Base-by-base conservation (phyloP, 345 rosid genomes). In the Gossypium raimondii region DNA sequence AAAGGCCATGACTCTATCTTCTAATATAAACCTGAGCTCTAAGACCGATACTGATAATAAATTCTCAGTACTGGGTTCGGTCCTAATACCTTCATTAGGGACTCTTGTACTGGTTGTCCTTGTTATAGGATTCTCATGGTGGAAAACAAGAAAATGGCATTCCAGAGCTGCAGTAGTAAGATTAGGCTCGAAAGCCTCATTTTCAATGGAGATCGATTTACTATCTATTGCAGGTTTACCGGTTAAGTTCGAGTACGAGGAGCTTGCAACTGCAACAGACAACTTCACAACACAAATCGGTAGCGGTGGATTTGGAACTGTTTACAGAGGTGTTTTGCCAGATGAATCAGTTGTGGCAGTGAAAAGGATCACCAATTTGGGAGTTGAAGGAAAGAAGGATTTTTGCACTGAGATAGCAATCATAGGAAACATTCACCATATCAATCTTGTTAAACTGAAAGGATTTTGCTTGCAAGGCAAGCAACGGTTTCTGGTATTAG, bases 281-380 rank as follows among this genome's bases (percentile, higher is more conserved):
- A 80, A 87, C 74, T 92, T 92, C 70, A 80, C 79, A 62, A 18
- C 75, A 77, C 85, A 50, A 56, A 89, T 90, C 45, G 97, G 97
- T 14, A 79, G 86, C 25, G 97, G 96, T 2, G 97, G 97, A 17
- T 92, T 92, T 1, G 97, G 94, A 1, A 22, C 86, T 12, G 97
- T 92, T 0, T 90, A 82, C 78, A 85, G 80, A 76, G 94, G 93
- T 55, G 76, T 70, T n/a, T 83, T 93, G 14, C 63, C 68, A 0
- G 84, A 88, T 63, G 76, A 86, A 70, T 77, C 89, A 0, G 73
- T 77, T 0, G 82, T 90, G 34, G 94, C 97, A 0, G 94, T 93
- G 76, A 93, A 93, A 87, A 84, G 84, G 80, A 86, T 93, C 13
- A 85, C 89, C 51, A 81, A 85, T 63, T 78, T 82, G 56, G 90